Percentiles rank a stretch among this genome's conserved stretches.
Evolutionary conservation across 768 basidiomycete species (phyloP).

Genomic region (Boletus vinaceobasis): DNA sequence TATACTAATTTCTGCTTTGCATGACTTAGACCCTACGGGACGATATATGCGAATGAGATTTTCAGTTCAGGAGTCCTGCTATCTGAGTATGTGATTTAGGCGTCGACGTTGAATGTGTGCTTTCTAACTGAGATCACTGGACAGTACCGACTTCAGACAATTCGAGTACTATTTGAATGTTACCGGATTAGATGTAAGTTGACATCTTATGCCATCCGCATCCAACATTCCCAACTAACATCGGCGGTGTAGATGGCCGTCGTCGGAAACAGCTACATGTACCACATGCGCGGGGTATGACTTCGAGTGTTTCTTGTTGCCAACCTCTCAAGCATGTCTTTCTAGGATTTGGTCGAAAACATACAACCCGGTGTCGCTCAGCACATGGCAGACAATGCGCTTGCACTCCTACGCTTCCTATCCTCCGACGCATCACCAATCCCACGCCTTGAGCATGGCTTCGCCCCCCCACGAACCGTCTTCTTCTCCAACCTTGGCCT

Average conservation of each 20-base stretch:
- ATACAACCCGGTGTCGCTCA: slow-evolving; percentile 82
- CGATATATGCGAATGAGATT: slow-evolving; percentile 85
- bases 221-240: background rate
- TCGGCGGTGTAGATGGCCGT: slow-evolving; percentile 69
- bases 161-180: slow-evolving; percentile 89
- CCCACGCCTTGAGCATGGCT: slow-evolving; percentile 54
- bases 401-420: slow-evolving; percentile 74
- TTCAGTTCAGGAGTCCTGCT: slow-evolving; percentile 89
- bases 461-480: slow-evolving; percentile 57
- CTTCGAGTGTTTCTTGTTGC: background rate
- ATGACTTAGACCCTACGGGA: slow-evolving; percentile 71
- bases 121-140: slow-evolving; percentile 5
- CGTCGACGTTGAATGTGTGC: background rate
- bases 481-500: slow-evolving; percentile 71
- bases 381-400: slow-evolving; percentile 88
- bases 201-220: background rate
- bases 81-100: slow-evolving; percentile 64
- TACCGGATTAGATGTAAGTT: slow-evolving; percentile 81
- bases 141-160: slow-evolving; percentile 92
- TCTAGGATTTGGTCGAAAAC: slow-evolving; percentile 71
- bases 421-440: slow-evolving; percentile 68
- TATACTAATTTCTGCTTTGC: background rate
- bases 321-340: background rate
- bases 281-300: slow-evolving; percentile 83
- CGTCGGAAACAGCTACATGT: slow-evolving; percentile 88